Conservation (phyloP, 306 rosid species). For the Geum urbanum region DNA sequence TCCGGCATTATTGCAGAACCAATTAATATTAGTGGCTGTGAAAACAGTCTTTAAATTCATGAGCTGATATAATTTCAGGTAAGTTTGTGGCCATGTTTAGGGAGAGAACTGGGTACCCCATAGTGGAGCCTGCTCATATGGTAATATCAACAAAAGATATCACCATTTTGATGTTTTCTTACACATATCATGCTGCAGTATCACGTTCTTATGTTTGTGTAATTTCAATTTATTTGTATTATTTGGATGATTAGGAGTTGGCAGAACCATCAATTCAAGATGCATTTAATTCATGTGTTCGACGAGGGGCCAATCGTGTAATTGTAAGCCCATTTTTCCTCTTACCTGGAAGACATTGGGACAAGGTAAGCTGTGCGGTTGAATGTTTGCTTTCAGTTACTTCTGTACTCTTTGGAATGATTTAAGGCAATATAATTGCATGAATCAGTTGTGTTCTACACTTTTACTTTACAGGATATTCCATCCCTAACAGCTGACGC, state of each 20-base stretch:
- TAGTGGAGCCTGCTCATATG: conserved; percentile 97
- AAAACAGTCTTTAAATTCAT: not conserved
- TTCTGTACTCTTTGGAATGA: too few species aligned
- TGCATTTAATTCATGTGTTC: conserved; percentile 59
- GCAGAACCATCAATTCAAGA: conserved; percentile 77
- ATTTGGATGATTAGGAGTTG: conserved; percentile 53
- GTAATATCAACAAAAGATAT: conserved; percentile 22
- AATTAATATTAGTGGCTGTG: not conserved
- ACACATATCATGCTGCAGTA: too few species aligned
- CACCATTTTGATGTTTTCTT: too few species aligned
- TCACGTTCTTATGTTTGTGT: not conserved
- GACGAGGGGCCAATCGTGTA: conserved; percentile 62
- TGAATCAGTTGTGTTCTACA: too few species aligned
- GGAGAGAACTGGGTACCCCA: conserved; percentile 64
- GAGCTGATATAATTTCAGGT: conserved; percentile 43
- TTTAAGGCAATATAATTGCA: not conserved
- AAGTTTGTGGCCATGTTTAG: conserved; percentile 76
- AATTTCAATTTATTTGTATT: not conserved
- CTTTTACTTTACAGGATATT: conserved; percentile 56
- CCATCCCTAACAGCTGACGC: conserved; percentile 89
- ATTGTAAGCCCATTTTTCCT: conserved; percentile 85
- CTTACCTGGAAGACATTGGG: conserved; percentile 89
- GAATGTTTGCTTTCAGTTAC: not conserved
- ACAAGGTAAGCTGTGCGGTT: conserved; percentile 42
- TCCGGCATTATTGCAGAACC: not conserved